Base-by-base conservation (phyloP, 2,329 filamentous ascomycete species). In the Cladosporium colombiae region DNA sequence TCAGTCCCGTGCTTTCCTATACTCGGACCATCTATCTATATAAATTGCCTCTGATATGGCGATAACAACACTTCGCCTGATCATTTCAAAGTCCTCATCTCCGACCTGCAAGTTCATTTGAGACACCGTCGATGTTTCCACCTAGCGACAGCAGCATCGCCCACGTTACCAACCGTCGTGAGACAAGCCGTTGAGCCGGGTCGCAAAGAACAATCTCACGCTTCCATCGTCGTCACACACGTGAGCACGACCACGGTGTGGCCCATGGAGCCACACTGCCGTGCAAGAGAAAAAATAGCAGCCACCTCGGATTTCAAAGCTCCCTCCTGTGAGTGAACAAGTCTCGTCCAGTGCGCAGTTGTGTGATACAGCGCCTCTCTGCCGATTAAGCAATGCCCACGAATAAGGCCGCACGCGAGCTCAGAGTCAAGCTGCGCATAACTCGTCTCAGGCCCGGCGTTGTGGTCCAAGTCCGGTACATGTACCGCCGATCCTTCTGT, bases 141-240 rank as follows among this genome's bases (percentile, higher is more conserved):
- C 16, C 37, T 37, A 16, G 55, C 55, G 33, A 57, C 40, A 4
- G 7, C 8, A 44, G 13, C 33, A 46, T 44, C 56, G 29, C 37
- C 56, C 23, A 40, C 56, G 56, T 46, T 59, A 46, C 56, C 56
- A 44, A 46, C 33, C n/a, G 56, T 59, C 37, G 35, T n/a, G n/a
- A 40, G 56, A 59, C 56, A 59, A 13, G 16, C 25, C 35, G 33
- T 59, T 59, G 25, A 7, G 5, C 37, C 25, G 56, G 27, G 18
- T 27, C 25, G 7, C n/a, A 59, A 27, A 27, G 56, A 59, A 59
- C 37, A 59, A 59, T 59, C 35, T 59, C 56, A 46, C 14, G 14
- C 56, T 59, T 59, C 56, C 35, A 46, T 46, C 56, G 21, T 59
- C 56, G 25, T 59, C 56, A 40, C 40, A 18, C 21, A 46, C 56